Evolutionary conservation across 805 yeast genomes (phyloP).

Genomic region (Pichia deserticola): DNA sequence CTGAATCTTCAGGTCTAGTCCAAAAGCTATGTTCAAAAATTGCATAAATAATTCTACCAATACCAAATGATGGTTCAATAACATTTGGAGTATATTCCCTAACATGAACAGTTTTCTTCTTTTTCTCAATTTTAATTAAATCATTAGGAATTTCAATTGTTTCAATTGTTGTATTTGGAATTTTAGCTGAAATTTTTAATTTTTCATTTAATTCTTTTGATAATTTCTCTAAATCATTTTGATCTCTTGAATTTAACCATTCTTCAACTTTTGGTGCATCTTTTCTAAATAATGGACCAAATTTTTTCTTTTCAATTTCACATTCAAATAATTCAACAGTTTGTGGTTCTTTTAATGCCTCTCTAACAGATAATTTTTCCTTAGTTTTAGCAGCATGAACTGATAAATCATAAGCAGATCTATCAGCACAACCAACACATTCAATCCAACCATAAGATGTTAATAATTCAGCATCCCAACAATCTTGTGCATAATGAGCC

Average conservation of each 20-base stretch:
- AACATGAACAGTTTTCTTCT: constrained; percentile 76
- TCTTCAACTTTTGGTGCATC: constrained; percentile 90
- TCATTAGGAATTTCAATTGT: constrained; percentile 59
- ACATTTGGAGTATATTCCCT: constrained; percentile 96
- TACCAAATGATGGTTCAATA: constrained; percentile 98
- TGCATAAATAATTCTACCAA: constrained; percentile 93
- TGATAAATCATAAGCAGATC: constrained; percentile 94
- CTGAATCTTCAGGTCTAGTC: constrained; percentile 84
- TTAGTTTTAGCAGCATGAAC: constrained; percentile 94
- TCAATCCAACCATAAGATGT: constrained; percentile 99
- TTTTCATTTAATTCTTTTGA: constrained; percentile 56
- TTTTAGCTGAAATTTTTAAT: constrained; percentile 57
- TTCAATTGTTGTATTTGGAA: constrained; percentile 56
- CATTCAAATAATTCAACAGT: constrained; percentile 79
- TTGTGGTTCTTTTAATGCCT: constrained; percentile 77
- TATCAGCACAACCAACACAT: constrained; percentile 99
- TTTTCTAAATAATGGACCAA: constrained; percentile 96
- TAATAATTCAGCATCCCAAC: constrained; percentile 98
- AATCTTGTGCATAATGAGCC: constrained; percentile 99
- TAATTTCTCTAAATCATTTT: constrained; percentile 76
- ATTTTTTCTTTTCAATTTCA: constrained; percentile 86
- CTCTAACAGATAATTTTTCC: constrained; percentile 91
- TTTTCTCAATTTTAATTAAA: constrained; percentile 69
- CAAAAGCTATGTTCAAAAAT: constrained; percentile 93
- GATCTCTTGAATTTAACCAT: constrained; percentile 67